Base-by-base conservation (phyloP, 768 basidiomycete species). In the Termitomyces sp. region DNA sequence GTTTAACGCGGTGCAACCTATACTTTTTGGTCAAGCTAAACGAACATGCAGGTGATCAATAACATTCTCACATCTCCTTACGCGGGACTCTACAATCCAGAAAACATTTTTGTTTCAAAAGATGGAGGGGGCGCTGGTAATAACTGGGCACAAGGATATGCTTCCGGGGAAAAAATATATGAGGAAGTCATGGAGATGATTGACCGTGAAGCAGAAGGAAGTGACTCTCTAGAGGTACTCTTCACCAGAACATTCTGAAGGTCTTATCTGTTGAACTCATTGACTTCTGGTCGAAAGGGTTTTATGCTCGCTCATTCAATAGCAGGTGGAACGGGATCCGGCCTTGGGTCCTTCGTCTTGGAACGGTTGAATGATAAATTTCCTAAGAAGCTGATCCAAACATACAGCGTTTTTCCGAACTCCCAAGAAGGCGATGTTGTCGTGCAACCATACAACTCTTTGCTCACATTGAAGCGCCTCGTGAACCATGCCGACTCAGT, bases 131-230 rank as follows among this genome's bases (percentile, higher is more conserved):
- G 97, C 32, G 97, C 97, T 12, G 97, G 97, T 16, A 99, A 99
- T 65, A 98, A 98, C 67, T 98, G 96, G 93, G 96, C 96, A 0
- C 92, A 94, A 62, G 96, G 96, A 13, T 95, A 95, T 66, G 80
- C 86, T 7, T 82, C 88, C 5, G 97, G 95, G 51, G 96, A 98
- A 72, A 78, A 81, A 56, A 81, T 94, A 58, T 97, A 96, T 67
- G 95, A 98, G 64, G 96, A 98, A 60, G 83, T 98, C 55, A 94
- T 98, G 85, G 96, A 99, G 70, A 98, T 99, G 94, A 84, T 99
- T 53, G 96, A 98, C 68, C 82, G 96, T 22, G 96, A 98, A 72
- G 95, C 95, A 7, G 96, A 99, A 68, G 95, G 96, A 15, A 96
- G 93, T 67, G 96, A 99, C 72, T 93, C 91, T 11, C 76, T 98